These are phyloP conservation scores for Millerozyma acaciae DNA, from an alignment of 805 yeast genomes.

Conservation along the genomic window DNA sequence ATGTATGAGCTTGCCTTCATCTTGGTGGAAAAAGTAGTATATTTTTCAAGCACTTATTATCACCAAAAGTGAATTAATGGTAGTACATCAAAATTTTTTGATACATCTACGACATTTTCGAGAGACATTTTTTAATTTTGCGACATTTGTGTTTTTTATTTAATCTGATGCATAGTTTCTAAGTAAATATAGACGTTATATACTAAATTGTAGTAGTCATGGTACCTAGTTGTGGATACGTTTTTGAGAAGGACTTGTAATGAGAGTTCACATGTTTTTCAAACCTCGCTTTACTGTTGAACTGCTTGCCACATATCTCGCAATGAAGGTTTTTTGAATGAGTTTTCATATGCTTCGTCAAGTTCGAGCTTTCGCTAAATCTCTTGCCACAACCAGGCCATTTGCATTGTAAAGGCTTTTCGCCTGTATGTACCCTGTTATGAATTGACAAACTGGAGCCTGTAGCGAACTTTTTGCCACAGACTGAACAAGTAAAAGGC, in stretches of 20 bases:
- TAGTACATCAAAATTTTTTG: too few species aligned
- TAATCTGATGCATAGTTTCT: too few species aligned
- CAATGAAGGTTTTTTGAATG: constrained; percentile 59
- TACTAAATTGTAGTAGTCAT: too few species aligned
- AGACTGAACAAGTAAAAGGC: constrained; percentile 70
- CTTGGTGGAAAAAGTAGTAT: too few species aligned
- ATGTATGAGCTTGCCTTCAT: constrained; percentile 24
- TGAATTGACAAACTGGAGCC: constrained; percentile 82
- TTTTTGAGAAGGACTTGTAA: too few species aligned
- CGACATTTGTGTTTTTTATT: too few species aligned
- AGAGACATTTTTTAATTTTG: too few species aligned
- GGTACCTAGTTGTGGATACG: too few species aligned
- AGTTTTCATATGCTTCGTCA: constrained; percentile 81
- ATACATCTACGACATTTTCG: too few species aligned
- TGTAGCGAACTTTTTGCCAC: constrained; percentile 79
- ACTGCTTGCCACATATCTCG: constrained; percentile 48
- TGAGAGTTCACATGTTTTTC: constrained; percentile 13
- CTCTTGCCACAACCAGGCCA: constrained; percentile 78
- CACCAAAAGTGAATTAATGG: too few species aligned
- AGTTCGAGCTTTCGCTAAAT: constrained; percentile 85
- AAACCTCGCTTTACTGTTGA: constrained; percentile 28
- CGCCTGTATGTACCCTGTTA: constrained; percentile 83
- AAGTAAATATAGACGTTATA: too few species aligned
- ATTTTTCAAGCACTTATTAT: too few species aligned
- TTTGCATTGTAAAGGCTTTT: constrained; percentile 77